Evolutionary conservation across 257 asterid species (phyloP).

Genomic region (Rubia yunnanensis): DNA sequence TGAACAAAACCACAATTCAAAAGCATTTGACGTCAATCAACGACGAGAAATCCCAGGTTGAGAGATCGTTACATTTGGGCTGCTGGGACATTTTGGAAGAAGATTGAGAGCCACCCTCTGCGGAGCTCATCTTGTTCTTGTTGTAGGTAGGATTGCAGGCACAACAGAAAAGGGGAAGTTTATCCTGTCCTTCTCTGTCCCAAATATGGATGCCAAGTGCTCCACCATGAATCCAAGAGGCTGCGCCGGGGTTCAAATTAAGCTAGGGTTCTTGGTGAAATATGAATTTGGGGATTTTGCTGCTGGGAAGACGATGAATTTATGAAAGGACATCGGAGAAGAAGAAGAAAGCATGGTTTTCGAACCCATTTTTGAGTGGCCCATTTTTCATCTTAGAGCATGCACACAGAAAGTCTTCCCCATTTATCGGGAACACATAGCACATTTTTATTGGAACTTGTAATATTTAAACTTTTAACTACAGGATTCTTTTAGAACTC

Average conservation of each 20-base stretch:
- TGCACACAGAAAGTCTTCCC: too few species aligned
- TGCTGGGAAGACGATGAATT: neutral
- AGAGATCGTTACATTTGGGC: constrained; percentile 27
- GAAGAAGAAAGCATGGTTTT: neutral
- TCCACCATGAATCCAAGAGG: constrained; percentile 48
- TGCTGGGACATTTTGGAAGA: constrained; percentile 23
- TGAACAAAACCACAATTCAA: neutral
- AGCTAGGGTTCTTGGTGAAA: neutral
- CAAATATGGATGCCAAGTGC: constrained; percentile 55
- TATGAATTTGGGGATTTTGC: neutral
- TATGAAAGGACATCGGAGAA: too few species aligned
- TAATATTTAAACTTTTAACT: too few species aligned
- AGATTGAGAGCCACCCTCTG: constrained; percentile 22
- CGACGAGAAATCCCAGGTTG: neutral
- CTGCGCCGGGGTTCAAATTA: neutral
- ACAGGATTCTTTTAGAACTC: too few species aligned
- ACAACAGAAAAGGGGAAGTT: constrained; percentile 38
- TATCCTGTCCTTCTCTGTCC: constrained; percentile 68
- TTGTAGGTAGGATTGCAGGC: neutral
- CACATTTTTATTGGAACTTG: too few species aligned
- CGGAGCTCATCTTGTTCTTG: constrained; percentile 23
- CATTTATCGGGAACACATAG: too few species aligned
- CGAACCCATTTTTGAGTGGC: too few species aligned
- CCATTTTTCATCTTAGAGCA: too few species aligned
- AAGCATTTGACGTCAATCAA: too few species aligned